Evolutionary conservation across 139 green algal species (phyloP).

Genomic region (Chara braunii): DNA sequence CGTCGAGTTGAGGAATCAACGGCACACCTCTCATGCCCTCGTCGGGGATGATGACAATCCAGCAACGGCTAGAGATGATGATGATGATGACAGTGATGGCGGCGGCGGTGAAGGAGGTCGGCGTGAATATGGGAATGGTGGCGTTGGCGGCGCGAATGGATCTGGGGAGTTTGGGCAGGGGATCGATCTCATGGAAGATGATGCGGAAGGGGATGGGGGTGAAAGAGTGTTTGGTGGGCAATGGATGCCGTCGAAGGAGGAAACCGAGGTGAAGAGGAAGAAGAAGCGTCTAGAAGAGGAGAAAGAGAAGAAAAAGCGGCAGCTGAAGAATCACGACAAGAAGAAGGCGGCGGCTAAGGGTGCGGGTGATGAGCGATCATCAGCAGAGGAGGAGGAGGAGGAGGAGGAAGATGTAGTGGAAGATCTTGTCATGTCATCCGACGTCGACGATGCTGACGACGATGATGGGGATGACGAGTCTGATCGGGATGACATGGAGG

Average conservation of each 20-base stretch:
- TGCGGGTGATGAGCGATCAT: too few species aligned
- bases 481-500: background rate
- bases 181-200: too few species aligned
- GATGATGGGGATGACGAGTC: conserved; percentile 6
- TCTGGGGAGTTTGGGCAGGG: too few species aligned
- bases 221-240: too few species aligned
- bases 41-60: background rate
- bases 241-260: background rate
- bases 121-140: background rate
- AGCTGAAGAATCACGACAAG: too few species aligned
- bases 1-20: background rate
- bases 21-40: background rate
- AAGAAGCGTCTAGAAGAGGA: conserved; percentile 15
- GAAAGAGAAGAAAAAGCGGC: background rate
- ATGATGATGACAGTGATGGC: conserved; percentile 1
- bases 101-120: background rate
- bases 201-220: too few species aligned
- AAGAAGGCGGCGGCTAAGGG: too few species aligned
- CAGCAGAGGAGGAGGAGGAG: background rate
- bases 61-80: background rate
- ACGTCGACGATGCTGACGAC: conserved; percentile 16
- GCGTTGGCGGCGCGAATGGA: too few species aligned
- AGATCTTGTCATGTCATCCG: too few species aligned
- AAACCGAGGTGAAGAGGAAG: background rate
- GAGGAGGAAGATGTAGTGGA: conserved; percentile 7